Base-by-base conservation (phyloP, 129 eudicot species). In the Lonicera japonica region DNA sequence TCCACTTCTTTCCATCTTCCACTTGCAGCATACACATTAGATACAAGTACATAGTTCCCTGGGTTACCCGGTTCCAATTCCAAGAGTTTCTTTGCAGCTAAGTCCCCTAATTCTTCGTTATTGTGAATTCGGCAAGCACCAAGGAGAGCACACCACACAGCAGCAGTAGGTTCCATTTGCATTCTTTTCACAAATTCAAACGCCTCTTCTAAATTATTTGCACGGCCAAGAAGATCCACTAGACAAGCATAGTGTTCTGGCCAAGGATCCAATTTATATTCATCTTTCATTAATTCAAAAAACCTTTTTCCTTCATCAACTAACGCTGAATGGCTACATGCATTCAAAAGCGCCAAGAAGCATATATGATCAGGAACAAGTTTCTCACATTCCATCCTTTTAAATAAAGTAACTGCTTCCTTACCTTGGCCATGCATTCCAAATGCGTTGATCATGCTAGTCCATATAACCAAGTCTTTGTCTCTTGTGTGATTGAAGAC, bases 191-290 rank as follows among this genome's bases (percentile, higher is more conserved):
- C 69, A 60, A 92, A 75, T 53, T 66, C 57, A 43, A 77, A 75
- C 16, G 96, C 98, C 56, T 92, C 96, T 16, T 87, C 75, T 68
- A 87, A 68, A 39, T 61, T 54, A 56, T 85, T 87, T 65, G 88
- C 81, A 40, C 94, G 95, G 0, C 91, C 95, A 46, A 92, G 84
- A 64, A 92, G 83, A 70, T 92, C 98, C 56, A 92, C 98, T 60
- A 87, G 50, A 76, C 91, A 87, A 11, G 84, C 83, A 67, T 84
- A 82, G 70, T 92, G 98, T 60, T 92, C 96, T n/a, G 79, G 83
- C 96, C 96, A 87, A 23, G 96, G 96, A 14, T 77, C 79, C 61
- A 92, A 75, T 58, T 61, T 56, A 47, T 84, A 87, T 43, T 76
- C 50, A 46, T 71, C 11, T 41, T 60, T 72, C 98, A 92, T 84